Evolutionary conservation across 2,329 filamentous ascomycete genomes (phyloP), one percentile per base, ranked within the genome.

Genomic region (Periconia sp.): DNA sequence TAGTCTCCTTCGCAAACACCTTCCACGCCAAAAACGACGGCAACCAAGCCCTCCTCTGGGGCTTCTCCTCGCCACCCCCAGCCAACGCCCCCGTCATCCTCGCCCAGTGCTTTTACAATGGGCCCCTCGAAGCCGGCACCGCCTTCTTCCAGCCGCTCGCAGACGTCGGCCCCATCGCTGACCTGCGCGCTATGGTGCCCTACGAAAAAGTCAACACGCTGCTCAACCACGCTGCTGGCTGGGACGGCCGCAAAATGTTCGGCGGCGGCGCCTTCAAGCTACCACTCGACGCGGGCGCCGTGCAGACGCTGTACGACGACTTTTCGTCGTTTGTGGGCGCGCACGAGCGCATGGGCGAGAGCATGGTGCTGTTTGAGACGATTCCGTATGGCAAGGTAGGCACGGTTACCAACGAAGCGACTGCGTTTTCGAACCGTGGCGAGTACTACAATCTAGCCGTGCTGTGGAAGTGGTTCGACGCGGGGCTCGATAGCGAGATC

Each of bases 191-290:
- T 4, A 50, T 52, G 42, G 59, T 70, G 16, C 64, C 69, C 1
- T 73, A 71, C 41, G 43, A 47, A 13, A 50, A 57, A 6, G 46
- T 71, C 5, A 73, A 73, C 36, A 40, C 43, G 1, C 26, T 69
- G 5, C 47, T 72, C 3, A 70, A 70, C 33, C 42, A 52, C 5
- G 40, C 43, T 2, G 46, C 54, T 1, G 50, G 46, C 12, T 66
- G 61, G 34, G 73, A 72, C 1, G 70, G 68, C 5, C 58, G 71
- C 23, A 70, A 69, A 46, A 59, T 57, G 11, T 70, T 72, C 43
- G 66, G 65, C 39, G 69, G 68, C 12, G 64, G 62, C 0, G 64
- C 63, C 2, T 69, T 69, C 46, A 64, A 65, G 18, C 30, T 65
- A 3, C 71, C 71, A 1, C 40, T 73, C 1, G 41, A 52, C 15